Base-by-base conservation (phyloP, 2,329 filamentous ascomycete species). In the Chaetomiaceae sp. region DNA sequence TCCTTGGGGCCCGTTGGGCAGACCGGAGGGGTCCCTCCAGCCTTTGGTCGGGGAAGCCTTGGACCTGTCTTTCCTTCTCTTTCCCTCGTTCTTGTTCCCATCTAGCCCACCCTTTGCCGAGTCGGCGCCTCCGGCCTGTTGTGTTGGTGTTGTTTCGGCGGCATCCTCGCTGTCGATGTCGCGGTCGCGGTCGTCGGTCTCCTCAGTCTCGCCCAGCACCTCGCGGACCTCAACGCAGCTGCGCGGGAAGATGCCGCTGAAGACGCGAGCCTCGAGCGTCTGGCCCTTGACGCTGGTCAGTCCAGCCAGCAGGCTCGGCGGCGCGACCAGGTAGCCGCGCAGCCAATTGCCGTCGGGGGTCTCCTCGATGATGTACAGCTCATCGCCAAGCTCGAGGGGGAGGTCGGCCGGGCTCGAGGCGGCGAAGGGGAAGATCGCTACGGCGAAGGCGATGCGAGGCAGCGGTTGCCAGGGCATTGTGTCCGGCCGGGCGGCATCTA, bases 361-460 rank as follows among this genome's bases (percentile, higher is more conserved):
- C 71, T 97, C 89, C 71, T 97, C 92, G 66, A 99, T 96, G 60
- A 99, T 95, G 73, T 99, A 99, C 58, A 99, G 77, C 72, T 99
- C 93, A 78, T 99, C 93, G 48, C 93, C 93, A 58, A 99, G 89
- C 70, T 99, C 91, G 67, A 99, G 85, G 9, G 95, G 93, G 17
- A 99, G 83, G 70, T 99, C 93, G 67, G 90, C 88, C 48, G 90
- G 83, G 58, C 85, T 85, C 54, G 87, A 85, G 54, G 93, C 88
- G 62, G 87, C 79, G 73, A 99, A 99, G 33, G 93, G 93, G 69
- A 91, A 95, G 60, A 86, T 91, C 76, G 92, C 93, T 70, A 99
- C 88, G 62, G 92, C 95, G 76, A 97, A 99, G 66, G 91, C 93
- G 75, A 99, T 96, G 65, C 89, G 88, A 70, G 91, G 89, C 70